phyloP scores from a whole-genome alignment of 768 basidiomycete species.

The Nevesoporus exiguus region DNA sequence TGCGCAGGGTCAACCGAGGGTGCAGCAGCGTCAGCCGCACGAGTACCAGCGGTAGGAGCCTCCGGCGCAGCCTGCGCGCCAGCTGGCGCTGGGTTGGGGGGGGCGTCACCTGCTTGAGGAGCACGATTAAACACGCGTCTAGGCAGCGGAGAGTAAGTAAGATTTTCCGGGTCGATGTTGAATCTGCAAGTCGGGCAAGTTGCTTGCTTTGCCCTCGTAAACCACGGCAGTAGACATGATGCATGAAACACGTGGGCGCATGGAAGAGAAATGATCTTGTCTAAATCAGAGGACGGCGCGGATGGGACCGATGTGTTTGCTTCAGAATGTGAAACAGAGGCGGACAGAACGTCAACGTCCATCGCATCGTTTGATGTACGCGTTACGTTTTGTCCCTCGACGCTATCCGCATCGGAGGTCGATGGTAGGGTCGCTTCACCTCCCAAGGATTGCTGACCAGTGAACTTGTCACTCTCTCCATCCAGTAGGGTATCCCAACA shows the following conservation, averaged over 20 bases:
- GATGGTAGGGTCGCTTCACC: slow-evolving; percentile 1
- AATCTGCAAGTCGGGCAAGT: slow-evolving; percentile 85
- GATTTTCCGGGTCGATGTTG: slow-evolving; percentile 74
- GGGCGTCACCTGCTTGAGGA: slow-evolving; percentile 10
- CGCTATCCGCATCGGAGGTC: background rate
- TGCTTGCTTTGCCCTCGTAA: slow-evolving; percentile 71
- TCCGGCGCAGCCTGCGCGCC: slow-evolving; percentile 6
- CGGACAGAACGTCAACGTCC: slow-evolving; percentile 18
- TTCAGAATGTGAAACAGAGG: slow-evolving; percentile 11
- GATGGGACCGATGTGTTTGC: slow-evolving; percentile 6
- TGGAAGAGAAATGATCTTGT: slow-evolving; percentile 63
- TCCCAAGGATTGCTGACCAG: slow-evolving; percentile 11
- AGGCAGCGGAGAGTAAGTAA: slow-evolving; percentile 43
- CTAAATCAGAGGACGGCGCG: slow-evolving; percentile 19
- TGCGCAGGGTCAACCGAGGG: background rate
- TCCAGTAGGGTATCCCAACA: slow-evolving; percentile 71
- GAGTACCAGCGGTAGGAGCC: background rate
- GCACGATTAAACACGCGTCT: slow-evolving; percentile 19
- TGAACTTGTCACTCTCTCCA: slow-evolving; percentile 37
- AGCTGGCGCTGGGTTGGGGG: slow-evolving; percentile 13
- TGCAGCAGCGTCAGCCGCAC: background rate
- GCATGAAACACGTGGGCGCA: slow-evolving; percentile 83
- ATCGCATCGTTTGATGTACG: slow-evolving; percentile 10
- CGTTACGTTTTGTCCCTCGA: slow-evolving; percentile 5
- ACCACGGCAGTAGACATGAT: slow-evolving; percentile 78